These are phyloP conservation scores for Tolypocladium endophyticum DNA, from an alignment of 2,329 filamentous ascomycete species.

Conservation along the genomic window DNA sequence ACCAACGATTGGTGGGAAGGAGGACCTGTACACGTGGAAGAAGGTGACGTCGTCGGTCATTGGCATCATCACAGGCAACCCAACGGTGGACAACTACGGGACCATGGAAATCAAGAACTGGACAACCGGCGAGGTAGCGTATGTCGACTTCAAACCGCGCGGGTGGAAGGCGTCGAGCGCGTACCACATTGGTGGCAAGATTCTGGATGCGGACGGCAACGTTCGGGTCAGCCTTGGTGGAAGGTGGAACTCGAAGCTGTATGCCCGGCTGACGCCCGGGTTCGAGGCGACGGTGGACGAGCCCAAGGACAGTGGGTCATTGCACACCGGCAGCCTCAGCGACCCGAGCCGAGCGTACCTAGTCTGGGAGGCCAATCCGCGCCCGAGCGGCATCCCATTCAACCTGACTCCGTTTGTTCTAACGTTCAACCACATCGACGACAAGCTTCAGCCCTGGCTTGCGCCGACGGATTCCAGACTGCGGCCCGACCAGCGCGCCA, in stretches of 20 bases:
- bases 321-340: constrained; percentile 41
- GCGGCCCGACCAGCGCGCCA: constrained; percentile 87
- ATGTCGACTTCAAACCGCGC: constrained; percentile 85
- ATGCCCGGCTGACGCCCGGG: constrained; percentile 83
- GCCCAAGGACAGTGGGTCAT: constrained; percentile 27
- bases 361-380: constrained; percentile 80
- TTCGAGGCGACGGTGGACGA: constrained; percentile 67
- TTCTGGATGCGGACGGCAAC: constrained; percentile 67
- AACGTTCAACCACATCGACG: constrained; percentile 84
- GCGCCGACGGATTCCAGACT: constrained; percentile 91
- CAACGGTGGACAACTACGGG: constrained; percentile 95
- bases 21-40: constrained; percentile 96
- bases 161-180: constrained; percentile 94
- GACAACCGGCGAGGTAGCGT: constrained; percentile 85
- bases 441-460: constrained; percentile 65
- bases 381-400: constrained; percentile 82
- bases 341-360: constrained; percentile 72
- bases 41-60: constrained; percentile 97
- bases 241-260: constrained; percentile 95
- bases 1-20: constrained; percentile 61
- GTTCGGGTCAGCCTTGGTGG: constrained; percentile 86
- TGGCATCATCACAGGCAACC: constrained; percentile 94
- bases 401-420: constrained; percentile 95
- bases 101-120: constrained; percentile 96
- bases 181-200: constrained; percentile 79